Base-by-base conservation (phyloP, 139 green algal genomes). In the Nannochloris sp. region DNA sequence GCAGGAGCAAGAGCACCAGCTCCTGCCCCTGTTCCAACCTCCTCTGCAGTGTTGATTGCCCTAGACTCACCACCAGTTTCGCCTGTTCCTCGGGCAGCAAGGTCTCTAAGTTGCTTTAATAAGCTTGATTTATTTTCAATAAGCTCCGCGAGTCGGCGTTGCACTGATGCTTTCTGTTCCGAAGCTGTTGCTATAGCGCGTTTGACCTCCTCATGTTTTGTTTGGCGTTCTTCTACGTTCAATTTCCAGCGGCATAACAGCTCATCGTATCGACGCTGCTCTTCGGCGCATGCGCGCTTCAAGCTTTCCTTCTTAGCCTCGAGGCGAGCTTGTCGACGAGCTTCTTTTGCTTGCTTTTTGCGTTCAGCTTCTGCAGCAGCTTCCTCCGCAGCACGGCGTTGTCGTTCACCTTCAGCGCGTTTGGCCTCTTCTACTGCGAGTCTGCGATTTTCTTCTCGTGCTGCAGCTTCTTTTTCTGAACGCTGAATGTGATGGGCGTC, bases 141-240 rank as follows among this genome's bases (percentile, higher is more conserved):
- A 29, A 65, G 2, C 30, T 9, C 4, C 15, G 10, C 24, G 5
- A 65, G 4, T n/a, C 9, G 15, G 3, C 24, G 10, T 23, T 35
- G 1, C 59, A 65, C 12, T n/a, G n/a, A 30, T 25, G 30, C 32
- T 12, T 24, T 24, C 19, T 37, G 33, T 12, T 32, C 34, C 13
- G 24, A 9, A 7, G 32, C 34, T 12, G 9, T 19, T 4, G 24
- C 14, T 14, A 35, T 24, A 8, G 12, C 39, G 7, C 13, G 14
- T 24, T 75, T 46, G 4, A 75, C 27, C 19, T 55, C 61, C 5
- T 37, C 68, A 8, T 65, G 36, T 33, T 68, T 32, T 24, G 31
- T 15, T 58, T 59, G 29, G 34, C 51, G 62, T 48, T 75, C 61
- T 6, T n/a, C 54, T 44, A 75, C 47, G 30, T 60, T 59, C 29